Conservation (phyloP, 1,284 basidiomycete genomes). For the Wolfiporia cocos region DNA sequence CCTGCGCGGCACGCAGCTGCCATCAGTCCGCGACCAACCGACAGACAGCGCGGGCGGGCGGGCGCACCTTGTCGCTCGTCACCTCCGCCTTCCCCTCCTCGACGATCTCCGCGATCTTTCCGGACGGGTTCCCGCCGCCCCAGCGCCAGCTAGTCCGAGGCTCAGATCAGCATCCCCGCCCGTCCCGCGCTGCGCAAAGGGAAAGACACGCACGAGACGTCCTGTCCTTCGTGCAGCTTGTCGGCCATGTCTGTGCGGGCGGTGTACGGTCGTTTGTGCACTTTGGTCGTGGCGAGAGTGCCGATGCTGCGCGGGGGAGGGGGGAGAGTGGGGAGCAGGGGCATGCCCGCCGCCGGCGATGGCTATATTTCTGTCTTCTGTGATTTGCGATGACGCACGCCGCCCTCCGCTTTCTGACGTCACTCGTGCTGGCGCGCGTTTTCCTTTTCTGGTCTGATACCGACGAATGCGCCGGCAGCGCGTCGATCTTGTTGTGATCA, state of each 20-base stretch:
- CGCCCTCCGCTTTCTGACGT: no score
- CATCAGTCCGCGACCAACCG: neutral
- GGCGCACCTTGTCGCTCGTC: slow-evolving; percentile 32
- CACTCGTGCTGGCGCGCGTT: no score
- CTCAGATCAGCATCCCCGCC: neutral
- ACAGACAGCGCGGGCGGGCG: neutral
- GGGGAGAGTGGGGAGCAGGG: no score
- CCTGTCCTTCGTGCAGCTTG: slow-evolving; percentile 24
- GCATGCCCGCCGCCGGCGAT: no score
- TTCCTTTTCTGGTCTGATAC: no score
- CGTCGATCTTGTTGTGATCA: no score
- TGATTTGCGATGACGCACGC: no score
- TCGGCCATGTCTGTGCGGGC: slow-evolving; percentile 24
- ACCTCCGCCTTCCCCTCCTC: slow-evolving; percentile 31
- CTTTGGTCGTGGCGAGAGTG: no score
- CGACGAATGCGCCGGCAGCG: no score
- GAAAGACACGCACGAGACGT: slow-evolving; percentile 22
- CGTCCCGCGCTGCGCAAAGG: neutral
- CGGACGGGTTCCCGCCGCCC: slow-evolving; percentile 25
- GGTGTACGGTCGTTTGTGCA: no score
- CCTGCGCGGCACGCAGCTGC: slow-evolving; percentile 18
- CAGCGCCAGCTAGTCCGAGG: slow-evolving; percentile 23
- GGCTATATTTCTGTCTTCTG: no score
- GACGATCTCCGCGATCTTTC: slow-evolving; percentile 27
- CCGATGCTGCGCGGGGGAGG: no score